Percentiles rank a stretch among this genome's conserved stretches.
Evolutionary conservation across 768 basidiomycete species (phyloP).

Genomic region (Agaricus sinodeliciosus): DNA sequence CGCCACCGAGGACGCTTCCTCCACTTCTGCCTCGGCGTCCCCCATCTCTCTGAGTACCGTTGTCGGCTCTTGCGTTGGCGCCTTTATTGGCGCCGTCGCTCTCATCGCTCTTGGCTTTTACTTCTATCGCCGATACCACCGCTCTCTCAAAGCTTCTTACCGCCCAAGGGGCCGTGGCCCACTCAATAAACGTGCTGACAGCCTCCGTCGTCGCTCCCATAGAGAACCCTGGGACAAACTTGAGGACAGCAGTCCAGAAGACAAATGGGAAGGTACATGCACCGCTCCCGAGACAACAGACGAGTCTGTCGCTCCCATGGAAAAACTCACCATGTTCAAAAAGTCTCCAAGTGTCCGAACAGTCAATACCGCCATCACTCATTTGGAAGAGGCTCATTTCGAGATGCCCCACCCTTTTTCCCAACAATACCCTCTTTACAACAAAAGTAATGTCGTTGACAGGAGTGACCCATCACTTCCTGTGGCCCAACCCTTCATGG

Average conservation of each 20-base stretch:
- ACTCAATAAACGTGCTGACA: constrained; percentile 33
- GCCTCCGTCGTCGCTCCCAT: constrained; percentile 38
- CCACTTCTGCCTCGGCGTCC: constrained; percentile 16
- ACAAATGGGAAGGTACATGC: constrained; percentile 33
- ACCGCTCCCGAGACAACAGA: constrained; percentile 13
- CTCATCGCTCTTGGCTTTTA: constrained; percentile 47
- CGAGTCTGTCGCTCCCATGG: constrained; percentile 38
- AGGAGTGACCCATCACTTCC: constrained; percentile 6
- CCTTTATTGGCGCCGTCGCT: constrained; percentile 46
- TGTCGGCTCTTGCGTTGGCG: constrained; percentile 57
- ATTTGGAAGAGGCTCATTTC: constrained; percentile 37
- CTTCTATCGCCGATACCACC: constrained; percentile 46
- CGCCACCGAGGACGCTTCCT: constrained; percentile 1
- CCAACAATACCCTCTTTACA: constrained; percentile 42
- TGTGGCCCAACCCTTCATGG: neutral
- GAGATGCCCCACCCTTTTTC: constrained; percentile 44
- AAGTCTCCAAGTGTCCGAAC: constrained; percentile 52
- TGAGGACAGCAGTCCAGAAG: constrained; percentile 34
- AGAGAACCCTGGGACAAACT: constrained; percentile 55
- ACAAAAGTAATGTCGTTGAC: constrained; percentile 28
- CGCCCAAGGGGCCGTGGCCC: constrained; percentile 19
- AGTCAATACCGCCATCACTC: constrained; percentile 43
- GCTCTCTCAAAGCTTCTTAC: constrained; percentile 30
- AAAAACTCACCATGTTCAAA: constrained; percentile 64
- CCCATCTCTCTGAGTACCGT: constrained; percentile 45